Evolutionary conservation across 331 rosid species (phyloP), one percentile per base, ranked within the genome.

Genomic region (Phaseolus coccineus): DNA sequence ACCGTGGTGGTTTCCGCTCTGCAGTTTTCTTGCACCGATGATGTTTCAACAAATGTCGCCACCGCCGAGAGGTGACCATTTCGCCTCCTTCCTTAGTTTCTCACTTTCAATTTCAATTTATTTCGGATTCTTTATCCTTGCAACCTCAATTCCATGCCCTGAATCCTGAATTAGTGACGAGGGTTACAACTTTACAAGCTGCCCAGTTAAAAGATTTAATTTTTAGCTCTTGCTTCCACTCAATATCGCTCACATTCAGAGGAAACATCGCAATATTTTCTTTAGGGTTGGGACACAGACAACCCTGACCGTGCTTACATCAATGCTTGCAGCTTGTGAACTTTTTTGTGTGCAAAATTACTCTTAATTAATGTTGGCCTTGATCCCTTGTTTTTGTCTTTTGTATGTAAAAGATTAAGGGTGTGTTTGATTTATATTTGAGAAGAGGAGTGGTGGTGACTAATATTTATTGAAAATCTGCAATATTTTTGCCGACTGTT

Each of bases 11-110:
- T 95, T 1, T 93, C 98, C 2, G 97, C 99, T 67, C 88, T 95
- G 55, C 99, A 95, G 77, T 95, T 95, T 79, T 77, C 94, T 51
- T 95, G 99, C 89, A 76, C 96, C 33, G 99, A 93, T 16, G 93
- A 89, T 55, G 78, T 87, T 77, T 80, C 90, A 42, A 85, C 83
- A 58, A 90, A 93, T 74, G 85, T 93, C 30, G 87, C 90, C 87
- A 89, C 96, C 33, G 98, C 97, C 28, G 99, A 95, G 59, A 91
- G 96, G 98, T 95, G 12, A 64, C 59, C 55, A 65, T 64, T 31
- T 16, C 59, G 40, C 31, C 25, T 52, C 67, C 65, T 73, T 50
- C 28, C 28, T 33, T 74, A 2, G 6, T 50, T 61, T 5, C 48
- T 52, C 16, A 40, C 48, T 33, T 39, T 77, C 9, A 10, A 72